Percentiles rank a stretch among this genome's conserved stretches.
These are phyloP conservation scores for Metarhizium robertsii DNA, from an alignment of 2,329 filamentous ascomycete genomes.

Conservation along the genomic window DNA sequence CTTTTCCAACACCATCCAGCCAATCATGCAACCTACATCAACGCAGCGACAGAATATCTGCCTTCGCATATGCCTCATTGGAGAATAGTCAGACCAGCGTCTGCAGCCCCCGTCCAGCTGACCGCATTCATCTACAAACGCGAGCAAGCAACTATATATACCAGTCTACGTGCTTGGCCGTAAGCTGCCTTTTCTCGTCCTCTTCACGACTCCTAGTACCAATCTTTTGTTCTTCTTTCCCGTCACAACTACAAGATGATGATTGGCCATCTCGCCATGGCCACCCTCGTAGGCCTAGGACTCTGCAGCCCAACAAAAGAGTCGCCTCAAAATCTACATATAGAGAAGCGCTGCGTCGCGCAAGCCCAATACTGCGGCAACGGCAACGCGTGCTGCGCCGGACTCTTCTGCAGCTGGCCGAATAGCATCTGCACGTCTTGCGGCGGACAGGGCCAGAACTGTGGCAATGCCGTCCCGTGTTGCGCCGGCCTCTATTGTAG, in stretches of 20 bases:
- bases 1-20: not conserved
- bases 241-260: not conserved
- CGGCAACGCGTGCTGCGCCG: not conserved
- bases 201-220: not conserved
- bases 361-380: not conserved
- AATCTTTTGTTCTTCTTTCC: not conserved
- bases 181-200: not conserved
- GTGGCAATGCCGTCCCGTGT: constrained; percentile 2
- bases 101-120: not conserved
- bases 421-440: not conserved
- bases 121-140: not conserved
- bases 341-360: not conserved
- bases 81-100: not conserved
- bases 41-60: not conserved
- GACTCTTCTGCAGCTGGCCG: constrained; percentile 4
- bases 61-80: not conserved
- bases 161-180: not conserved
- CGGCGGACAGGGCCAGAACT: not conserved
- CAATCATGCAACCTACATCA: not conserved
- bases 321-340: not conserved
- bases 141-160: not conserved
- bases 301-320: not conserved
- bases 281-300: not conserved
- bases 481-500: constrained; percentile 1
- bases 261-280: not conserved